A percentile compares a stretch with the other conserved stretches of the same genome.
Conservation (phyloP, 2,329 filamentous ascomycete genomes). For the Cladophialophora immunda region DNA sequence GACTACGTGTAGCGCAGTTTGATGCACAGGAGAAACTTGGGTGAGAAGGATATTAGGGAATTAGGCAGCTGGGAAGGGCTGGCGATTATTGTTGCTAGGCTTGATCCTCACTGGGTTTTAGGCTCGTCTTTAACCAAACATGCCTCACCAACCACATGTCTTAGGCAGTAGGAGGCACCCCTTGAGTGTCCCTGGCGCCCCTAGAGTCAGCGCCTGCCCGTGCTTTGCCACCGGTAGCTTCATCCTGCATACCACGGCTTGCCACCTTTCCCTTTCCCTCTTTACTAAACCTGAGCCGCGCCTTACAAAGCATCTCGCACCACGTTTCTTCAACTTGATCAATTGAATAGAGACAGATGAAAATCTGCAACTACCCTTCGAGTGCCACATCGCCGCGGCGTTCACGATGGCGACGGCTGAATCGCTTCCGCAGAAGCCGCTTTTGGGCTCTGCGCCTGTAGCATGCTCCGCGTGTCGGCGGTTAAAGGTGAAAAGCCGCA, state of each 20-base stretch:
- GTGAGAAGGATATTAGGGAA: no score
- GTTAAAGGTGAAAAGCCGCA: constrained; percentile 22
- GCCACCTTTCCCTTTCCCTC: neutral
- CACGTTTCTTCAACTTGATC: neutral
- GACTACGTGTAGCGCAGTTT: neutral
- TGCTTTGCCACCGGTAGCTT: no score
- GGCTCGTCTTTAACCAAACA: neutral
- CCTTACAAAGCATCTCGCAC: neutral
- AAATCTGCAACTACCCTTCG: neutral
- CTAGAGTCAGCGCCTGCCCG: no score
- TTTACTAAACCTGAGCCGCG: neutral
- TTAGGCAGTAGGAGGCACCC: no score
- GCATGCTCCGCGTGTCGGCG: constrained; percentile 23
- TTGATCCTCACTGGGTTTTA: neutral
- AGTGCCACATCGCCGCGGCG: neutral
- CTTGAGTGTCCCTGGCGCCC: no score
- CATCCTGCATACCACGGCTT: neutral
- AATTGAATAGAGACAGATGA: neutral
- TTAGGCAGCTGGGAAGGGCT: no score
- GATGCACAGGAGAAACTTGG: neutral
- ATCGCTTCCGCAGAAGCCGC: constrained; percentile 16
- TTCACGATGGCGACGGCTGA: neutral
- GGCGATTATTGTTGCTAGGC: no score
- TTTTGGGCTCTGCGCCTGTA: constrained; percentile 21
- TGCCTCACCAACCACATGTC: neutral